Conservation (phyloP, 2,329 filamentous ascomycete genomes). For the Diplodia corticola region DNA sequence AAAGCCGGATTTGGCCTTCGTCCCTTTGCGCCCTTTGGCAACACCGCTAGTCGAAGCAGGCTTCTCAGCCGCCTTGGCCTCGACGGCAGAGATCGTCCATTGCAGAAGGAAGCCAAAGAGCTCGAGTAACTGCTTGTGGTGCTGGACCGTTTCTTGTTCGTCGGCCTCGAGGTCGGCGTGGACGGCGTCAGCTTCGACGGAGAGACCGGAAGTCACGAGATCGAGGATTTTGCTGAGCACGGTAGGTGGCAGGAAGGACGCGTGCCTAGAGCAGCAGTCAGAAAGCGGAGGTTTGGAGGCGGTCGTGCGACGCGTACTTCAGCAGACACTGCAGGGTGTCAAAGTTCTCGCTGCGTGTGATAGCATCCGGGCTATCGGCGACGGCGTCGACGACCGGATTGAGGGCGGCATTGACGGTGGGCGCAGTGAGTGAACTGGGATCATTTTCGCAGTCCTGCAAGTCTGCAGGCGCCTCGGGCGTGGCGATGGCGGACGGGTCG, state of each 20-base stretch:
- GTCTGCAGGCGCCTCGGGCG: constrained; percentile 78
- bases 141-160: constrained; percentile 80
- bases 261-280: constrained; percentile 62
- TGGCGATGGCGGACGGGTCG: constrained; percentile 79
- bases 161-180: constrained; percentile 86
- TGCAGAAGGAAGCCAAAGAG: constrained; percentile 92
- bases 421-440: constrained; percentile 75
- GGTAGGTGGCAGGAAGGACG: constrained; percentile 74
- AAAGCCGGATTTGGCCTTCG: constrained; percentile 65
- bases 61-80: constrained; percentile 91
- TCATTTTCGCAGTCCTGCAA: constrained; percentile 92
- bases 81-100: constrained; percentile 93
- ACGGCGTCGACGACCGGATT: constrained; percentile 92
- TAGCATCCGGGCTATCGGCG: constrained; percentile 86
- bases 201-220: constrained; percentile 80
- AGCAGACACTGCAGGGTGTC: constrained; percentile 94
- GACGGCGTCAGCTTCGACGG: constrained; percentile 80
- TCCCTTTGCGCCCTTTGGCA: constrained; percentile 70
- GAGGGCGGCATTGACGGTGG: constrained; percentile 78
- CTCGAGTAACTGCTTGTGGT: constrained; percentile 90
- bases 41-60: constrained; percentile 70
- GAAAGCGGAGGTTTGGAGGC: neutral
- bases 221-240: constrained; percentile 92
- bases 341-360: constrained; percentile 75
- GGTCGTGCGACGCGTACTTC: constrained; percentile 71